Base-by-base conservation (phyloP, 2,329 filamentous ascomycete genomes). In the Cordyceps cateniannulata region DNA sequence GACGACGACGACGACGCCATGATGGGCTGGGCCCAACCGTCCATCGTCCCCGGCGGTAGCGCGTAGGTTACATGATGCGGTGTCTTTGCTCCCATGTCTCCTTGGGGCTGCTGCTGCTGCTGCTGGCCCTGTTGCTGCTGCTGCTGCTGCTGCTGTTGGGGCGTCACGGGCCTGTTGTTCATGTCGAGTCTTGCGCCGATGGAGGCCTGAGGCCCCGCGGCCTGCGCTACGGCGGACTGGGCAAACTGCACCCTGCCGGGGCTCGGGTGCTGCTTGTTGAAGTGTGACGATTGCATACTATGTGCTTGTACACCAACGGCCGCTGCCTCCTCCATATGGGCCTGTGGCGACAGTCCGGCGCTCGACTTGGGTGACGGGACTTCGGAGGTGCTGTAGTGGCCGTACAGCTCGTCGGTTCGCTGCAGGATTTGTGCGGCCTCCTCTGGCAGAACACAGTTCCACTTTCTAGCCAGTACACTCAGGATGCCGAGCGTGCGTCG, bases 401-500 rank as follows among this genome's bases (percentile, higher is more conserved):
- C 91, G 73, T 90, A 96, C 73, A 88, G 93, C 49, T 84, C 79
- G 69, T 96, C 90, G 2, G 91, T 89, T 40, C 91, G 84, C 53
- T 85, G 80, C n/a, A 98, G 81, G 2, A 96, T 85, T 1, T 81
- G 76, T 0, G 84, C 81, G 0, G 93, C 93, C 73, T 98, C 93
- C 62, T 91, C 87, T 0, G 95, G 93, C 10, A 98, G 75, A 60
- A 91, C 86, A 48, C 96, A 88, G 20, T 87, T 88, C 93, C 95
- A 98, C 68, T 95, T 95, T n/a, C 86, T 84, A 0, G 89, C 88
- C 14, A 96, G 84, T 4, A 96, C 85, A 66, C 89, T 92, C 48
- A 99, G 79, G 52, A 98, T 96, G 62, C 86, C 85, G 7, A 98
- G 79, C 0, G 93, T 93, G 14, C 93, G 84, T 58, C 93, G 83